Base-by-base conservation (phyloP, 1,139 yeast species). In the Pichia kudriavzevii region DNA sequence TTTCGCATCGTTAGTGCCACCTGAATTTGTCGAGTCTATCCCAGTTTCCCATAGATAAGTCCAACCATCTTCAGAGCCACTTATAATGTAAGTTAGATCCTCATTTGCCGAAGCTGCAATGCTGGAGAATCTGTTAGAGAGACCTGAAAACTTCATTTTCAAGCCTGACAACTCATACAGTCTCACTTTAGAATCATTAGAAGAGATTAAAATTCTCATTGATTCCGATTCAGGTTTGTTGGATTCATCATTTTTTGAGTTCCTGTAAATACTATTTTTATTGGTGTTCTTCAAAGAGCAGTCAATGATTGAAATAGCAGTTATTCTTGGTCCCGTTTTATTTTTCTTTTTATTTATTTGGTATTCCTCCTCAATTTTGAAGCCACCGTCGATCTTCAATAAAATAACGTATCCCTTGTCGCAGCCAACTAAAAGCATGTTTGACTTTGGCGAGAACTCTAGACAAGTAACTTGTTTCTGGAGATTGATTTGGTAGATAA, bases 151-250 rank as follows among this genome's bases (percentile, higher is more conserved):
- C 34, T 81, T 69, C 26, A 78, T 75, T 24, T 80, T 76, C 43
- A 87, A 55, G 39, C 69, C 69, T n/a, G 64, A 58, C 32, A 76
- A 56, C 47, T 79, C 75, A 38, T 81, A 72, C 19, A 85, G 58
- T 33, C 96, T 61, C 16, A 88, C 62, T 35, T 78, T 72, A 2
- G 95, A 83, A 56, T 87, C 96, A 55, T 83, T 85, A 3, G 94
- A 77, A 2, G 95, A 71, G 5, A 79, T 64, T 22, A 79, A 49
- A 9, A 74, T 52, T 30, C 52, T 52, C 1, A 33, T 14, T 5
- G 21, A 11, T 11, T 28, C 19, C 5, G 30, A 13, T 28, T n/a
- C 8, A 11, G n/a, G 18, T 14, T 16, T 25, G 16, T 8, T 15
- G 14, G 13, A 20, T 13, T 8, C 10, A 18, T 3, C 5, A 14